Evolutionary conservation across 2,329 filamentous ascomycete genomes (phyloP).

Genomic region (Alternaria panax): DNA sequence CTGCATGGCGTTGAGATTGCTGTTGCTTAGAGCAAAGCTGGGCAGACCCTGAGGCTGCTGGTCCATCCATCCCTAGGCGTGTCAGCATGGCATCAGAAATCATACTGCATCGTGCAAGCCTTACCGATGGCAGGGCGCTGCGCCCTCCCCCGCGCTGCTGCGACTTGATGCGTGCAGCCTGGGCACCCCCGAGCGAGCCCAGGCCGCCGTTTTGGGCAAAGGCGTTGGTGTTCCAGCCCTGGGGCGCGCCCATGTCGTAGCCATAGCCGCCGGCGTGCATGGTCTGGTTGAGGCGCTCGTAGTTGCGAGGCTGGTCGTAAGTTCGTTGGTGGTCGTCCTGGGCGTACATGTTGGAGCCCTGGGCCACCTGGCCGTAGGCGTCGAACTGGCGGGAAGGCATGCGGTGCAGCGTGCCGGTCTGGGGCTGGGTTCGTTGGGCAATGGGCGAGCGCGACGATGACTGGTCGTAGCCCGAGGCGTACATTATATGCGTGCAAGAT

Average conservation of each 20-base stretch:
- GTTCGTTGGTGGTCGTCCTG: conserved; percentile 68
- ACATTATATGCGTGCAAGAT: conserved; percentile 41
- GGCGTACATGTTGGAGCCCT: conserved; percentile 70
- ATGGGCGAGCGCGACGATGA: conserved; percentile 72
- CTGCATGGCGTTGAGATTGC: conserved; percentile 42
- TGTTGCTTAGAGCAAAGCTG: conserved; percentile 51
- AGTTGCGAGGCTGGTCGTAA: conserved; percentile 60
- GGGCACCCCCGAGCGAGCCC: conserved; percentile 62
- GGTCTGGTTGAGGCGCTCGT: conserved; percentile 67
- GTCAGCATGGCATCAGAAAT: conserved; percentile 6
- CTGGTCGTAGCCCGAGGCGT: conserved; percentile 46
- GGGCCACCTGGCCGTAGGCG: conserved; percentile 70
- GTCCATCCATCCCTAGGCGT: conserved; percentile 68
- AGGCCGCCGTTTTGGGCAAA: conserved; percentile 72
- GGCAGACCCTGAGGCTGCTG: conserved; percentile 52
- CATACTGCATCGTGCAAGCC: conserved; percentile 32
- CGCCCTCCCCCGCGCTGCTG: conserved; percentile 58
- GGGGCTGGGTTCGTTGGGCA: conserved; percentile 70
- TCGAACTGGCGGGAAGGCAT: conserved; percentile 82
- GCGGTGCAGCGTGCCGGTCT: conserved; percentile 67
- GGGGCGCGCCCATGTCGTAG: conserved; percentile 73
- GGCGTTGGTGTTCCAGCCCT: conserved; percentile 80
- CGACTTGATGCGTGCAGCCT: conserved; percentile 64
- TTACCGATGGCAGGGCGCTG: conserved; percentile 75
- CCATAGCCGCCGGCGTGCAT: conserved; percentile 67